phyloP scores from a whole-genome alignment of 768 basidiomycete species.

The Amyloporia xantha region DNA sequence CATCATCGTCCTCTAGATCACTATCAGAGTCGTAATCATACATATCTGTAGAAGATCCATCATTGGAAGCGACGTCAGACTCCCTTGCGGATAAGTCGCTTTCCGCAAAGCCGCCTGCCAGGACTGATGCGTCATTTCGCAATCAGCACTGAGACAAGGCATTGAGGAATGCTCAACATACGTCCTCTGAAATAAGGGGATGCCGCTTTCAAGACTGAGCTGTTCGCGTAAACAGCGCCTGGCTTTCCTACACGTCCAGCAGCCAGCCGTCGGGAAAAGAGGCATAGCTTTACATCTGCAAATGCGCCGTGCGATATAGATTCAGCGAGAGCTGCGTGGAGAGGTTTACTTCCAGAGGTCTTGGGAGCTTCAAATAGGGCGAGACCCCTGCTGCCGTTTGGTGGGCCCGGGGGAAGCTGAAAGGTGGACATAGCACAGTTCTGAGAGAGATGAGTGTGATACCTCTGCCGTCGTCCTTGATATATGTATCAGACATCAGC shows the following conservation, averaged over 20 bases:
- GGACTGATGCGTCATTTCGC: not conserved
- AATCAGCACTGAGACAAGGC: not conserved
- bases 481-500: too few species aligned
- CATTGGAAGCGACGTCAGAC: not conserved
- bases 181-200: not conserved
- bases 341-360: too few species aligned
- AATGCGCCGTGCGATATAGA: not conserved
- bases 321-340: not conserved
- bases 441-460: too few species aligned
- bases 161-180: not conserved
- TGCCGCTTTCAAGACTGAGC: not conserved
- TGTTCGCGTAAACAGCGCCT: not conserved
- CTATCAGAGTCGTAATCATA: not conserved
- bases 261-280: not conserved
- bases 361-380: too few species aligned
- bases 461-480: too few species aligned
- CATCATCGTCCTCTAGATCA: not conserved
- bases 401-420: too few species aligned
- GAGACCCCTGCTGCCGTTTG: too few species aligned
- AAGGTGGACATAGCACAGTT: too few species aligned
- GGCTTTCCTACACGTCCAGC: not conserved
- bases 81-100: not conserved
- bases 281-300: not conserved
- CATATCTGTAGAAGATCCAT: not conserved
- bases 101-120: not conserved